Conservation (phyloP, 345 rosid genomes). For the Euclidium syriacum region DNA sequence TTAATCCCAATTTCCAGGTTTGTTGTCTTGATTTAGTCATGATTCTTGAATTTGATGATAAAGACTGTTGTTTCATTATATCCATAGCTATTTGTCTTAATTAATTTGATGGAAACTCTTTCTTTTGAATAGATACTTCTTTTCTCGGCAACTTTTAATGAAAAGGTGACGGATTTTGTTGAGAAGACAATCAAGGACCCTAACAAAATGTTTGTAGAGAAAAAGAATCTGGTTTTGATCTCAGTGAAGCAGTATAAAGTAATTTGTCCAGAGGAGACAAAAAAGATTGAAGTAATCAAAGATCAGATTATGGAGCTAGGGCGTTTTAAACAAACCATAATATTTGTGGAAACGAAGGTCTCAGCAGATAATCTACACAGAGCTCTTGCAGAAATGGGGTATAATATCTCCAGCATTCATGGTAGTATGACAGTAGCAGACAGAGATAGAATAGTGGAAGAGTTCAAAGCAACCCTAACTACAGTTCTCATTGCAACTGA, state of each 20-base stretch:
- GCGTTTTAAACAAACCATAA: conserved; percentile 76
- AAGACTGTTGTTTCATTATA: background rate
- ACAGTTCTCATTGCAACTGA: conserved; percentile 90
- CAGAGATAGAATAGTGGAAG: conserved; percentile 78
- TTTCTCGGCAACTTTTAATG: conserved; percentile 90
- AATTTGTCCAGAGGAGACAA: conserved; percentile 61
- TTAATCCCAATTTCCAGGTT: conserved; percentile 65
- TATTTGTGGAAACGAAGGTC: conserved; percentile 61
- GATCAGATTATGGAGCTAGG: conserved; percentile 84
- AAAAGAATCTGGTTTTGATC: conserved; percentile 79
- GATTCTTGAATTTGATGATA: too few relatives aligned
- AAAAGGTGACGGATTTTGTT: conserved; percentile 75
- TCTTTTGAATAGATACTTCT: conserved; percentile 61
- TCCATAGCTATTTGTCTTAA: conserved; percentile 1
- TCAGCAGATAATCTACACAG: conserved; percentile 60
- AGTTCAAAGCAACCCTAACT: conserved; percentile 82
- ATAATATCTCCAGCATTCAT: conserved; percentile 76
- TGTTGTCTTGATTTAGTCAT: conserved; percentile 22
- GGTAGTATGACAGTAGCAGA: conserved; percentile 59
- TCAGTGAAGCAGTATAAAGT: conserved; percentile 93
- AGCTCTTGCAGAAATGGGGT: conserved; percentile 65
- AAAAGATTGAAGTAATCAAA: conserved; percentile 67
- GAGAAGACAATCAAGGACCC: conserved; percentile 48
- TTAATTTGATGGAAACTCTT: background rate
- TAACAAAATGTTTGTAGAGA: conserved; percentile 87